Base-by-base conservation (phyloP, 2,329 filamentous ascomycete genomes). In the Xylaria hypoxylon region DNA sequence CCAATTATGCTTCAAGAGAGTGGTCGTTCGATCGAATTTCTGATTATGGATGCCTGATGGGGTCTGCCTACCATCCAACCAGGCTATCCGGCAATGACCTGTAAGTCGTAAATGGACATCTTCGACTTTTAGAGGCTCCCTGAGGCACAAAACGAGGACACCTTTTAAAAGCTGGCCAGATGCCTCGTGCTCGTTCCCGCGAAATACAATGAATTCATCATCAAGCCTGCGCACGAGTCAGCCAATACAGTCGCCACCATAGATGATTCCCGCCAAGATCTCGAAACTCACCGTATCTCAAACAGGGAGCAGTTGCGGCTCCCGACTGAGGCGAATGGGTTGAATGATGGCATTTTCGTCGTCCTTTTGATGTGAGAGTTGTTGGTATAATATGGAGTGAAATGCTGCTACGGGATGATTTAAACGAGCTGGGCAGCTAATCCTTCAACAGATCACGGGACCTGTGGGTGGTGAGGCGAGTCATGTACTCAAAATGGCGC, bases 161-260 rank as follows among this genome's bases (percentile, higher is more conserved):
- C 92, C 92, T 75, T 90, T 92, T 71, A 96, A 80, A 60, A 92
- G 80, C 73, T 93, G 91, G 68, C 90, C 92, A 48, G 91, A 87
- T 52, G 92, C 91, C 76, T 95, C 92, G 76, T 91, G 85, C 63
- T 92, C 89, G 71, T 82, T 86, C 67, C 92, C 92, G 59, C 92
- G 89, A 69, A 96, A 90, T 33, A 95, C 89, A 65, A 95, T 87
- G 64, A 94, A 92, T 74, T 93, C 90, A 74, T 91, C 90, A 59
- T 94, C 91, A 67, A 94, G 86, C 59, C 92, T 94, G 74, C 19
- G 33, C 44, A 42, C 7, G 24, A 50, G 57, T 67, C 31, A 71
- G 63, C 31, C 11, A 33, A 50, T 35, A 5, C 28, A 33, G 22
- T 56, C 24, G 22, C 10, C 10, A n/a, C 24, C 6, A 33, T 24